A percentile compares a stretch with the other conserved stretches of the same genome.
Evolutionary conservation across 2,329 filamentous ascomycete genomes (phyloP).

Genomic region (Sclerotinia borealis): DNA sequence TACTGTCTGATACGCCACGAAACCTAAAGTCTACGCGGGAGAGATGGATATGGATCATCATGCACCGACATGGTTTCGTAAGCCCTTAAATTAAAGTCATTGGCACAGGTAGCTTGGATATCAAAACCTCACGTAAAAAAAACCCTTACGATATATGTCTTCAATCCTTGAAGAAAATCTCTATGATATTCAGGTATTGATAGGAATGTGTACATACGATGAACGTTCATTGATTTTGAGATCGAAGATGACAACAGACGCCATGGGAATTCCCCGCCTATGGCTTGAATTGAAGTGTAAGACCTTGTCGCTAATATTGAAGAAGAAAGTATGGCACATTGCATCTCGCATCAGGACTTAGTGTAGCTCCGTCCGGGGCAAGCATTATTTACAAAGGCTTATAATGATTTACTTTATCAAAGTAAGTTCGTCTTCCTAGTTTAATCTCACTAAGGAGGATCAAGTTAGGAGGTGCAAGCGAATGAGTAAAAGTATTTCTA

Average conservation of each 20-base stretch:
- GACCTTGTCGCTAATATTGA: background rate
- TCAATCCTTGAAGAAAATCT: background rate
- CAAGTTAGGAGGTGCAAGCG: background rate
- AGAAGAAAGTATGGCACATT: background rate
- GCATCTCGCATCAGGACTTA: slow-evolving; percentile 4
- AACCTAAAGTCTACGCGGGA: background rate
- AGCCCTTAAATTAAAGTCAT: background rate
- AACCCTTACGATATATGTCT: background rate
- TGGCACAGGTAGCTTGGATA: too few species aligned
- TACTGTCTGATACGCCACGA: background rate
- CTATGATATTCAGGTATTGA: background rate
- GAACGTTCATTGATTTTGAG: background rate
- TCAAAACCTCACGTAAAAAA: too few species aligned
- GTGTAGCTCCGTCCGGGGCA: background rate
- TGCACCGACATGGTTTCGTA: background rate
- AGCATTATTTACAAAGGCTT: background rate
- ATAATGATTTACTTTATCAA: background rate
- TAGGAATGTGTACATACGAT: background rate
- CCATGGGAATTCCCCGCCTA: slow-evolving; percentile 6
- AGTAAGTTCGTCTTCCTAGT: background rate
- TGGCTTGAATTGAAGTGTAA: background rate
- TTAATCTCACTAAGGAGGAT: background rate
- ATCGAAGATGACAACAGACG: slow-evolving; percentile 3
- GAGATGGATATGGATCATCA: background rate
- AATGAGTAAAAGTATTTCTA: background rate